Base-by-base conservation (phyloP, 352 stramenopile species). In the Globisporangium acanthophoron region DNA sequence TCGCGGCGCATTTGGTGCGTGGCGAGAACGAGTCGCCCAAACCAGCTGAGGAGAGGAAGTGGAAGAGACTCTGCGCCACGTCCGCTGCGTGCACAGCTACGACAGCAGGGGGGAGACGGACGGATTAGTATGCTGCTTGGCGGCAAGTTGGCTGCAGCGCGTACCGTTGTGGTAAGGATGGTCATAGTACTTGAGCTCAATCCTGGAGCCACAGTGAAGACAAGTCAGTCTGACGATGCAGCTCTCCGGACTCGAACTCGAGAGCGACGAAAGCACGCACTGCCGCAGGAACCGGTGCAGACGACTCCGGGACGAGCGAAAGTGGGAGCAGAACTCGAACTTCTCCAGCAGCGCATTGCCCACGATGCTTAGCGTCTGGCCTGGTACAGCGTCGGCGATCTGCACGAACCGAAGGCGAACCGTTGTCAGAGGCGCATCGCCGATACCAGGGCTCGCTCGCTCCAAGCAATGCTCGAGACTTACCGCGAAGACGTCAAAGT, bases 151-250 rank as follows among this genome's bases (percentile, higher is more conserved):
- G 29, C 16, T n/a, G 11, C 20, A 52, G 43, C 21, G 9, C 33
- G 15, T 74, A 87, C 80, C 75, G 59, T 96, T 96, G 62, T 96
- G 88, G 62, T 96, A 96, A 15, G 88, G 85, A 46, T 94, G 77
- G 21, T 57, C 61, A 54, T 82, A 67, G 69, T 94, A 94, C 43
- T 78, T 75, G 45, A 61, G 59, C 59, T 87, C 67, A 37, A 88
- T 70, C 56, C 78, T 88, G 21, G 46, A 8, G 11, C 6, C 43
- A 16, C 16, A 54, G 12, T 43, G 11, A 53, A 33, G 56, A 20
- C 11, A 2, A 45, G 49, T 44, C 3, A 54, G 35, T 20, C 11
- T 5, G 21, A 51, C 18, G 11, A 24, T 15, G 20, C 3, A 47
- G 15, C 4, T 12, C 27, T 4, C 11, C 15, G 12, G 31, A 18